Percentiles rank a stretch among this genome's conserved stretches.
Conservation (phyloP, 1,284 basidiomycete genomes). For the Leccinum fallax region DNA sequence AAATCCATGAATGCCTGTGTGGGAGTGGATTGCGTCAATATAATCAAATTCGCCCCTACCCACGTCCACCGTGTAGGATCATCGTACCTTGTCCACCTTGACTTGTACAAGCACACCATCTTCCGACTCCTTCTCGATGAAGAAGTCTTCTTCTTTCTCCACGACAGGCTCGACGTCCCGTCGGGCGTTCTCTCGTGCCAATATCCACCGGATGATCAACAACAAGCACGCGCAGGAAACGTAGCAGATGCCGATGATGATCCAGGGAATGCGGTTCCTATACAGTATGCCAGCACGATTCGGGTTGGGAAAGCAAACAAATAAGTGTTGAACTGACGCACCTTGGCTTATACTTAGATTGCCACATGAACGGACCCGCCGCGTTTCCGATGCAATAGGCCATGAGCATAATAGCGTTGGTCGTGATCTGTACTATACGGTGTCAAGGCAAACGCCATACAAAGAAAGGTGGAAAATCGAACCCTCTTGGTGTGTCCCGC, state of each 20-base stretch:
- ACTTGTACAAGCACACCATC: slow-evolving; percentile 55
- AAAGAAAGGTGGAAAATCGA: slow-evolving; percentile 1
- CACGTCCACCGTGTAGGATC: background rate
- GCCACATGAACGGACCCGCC: slow-evolving; percentile 76
- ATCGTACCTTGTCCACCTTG: slow-evolving; percentile 59
- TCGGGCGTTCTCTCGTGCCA: slow-evolving; percentile 63
- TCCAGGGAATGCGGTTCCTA: slow-evolving; percentile 68
- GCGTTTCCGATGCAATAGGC: slow-evolving; percentile 73
- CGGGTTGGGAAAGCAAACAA: background rate
- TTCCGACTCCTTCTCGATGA: slow-evolving; percentile 41
- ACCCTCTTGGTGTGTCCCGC: slow-evolving; percentile 75
- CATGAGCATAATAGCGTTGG: slow-evolving; percentile 69
- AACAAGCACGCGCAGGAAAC: slow-evolving; percentile 50
- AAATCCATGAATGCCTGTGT: background rate
- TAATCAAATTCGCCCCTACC: background rate
- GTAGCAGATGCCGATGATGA: slow-evolving; percentile 62
- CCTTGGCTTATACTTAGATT: slow-evolving; percentile 68
- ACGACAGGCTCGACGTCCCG: slow-evolving; percentile 60
- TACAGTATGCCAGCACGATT: background rate
- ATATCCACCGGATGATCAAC: slow-evolving; percentile 53
- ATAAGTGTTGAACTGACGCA: slow-evolving; percentile 24
- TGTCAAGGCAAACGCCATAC: background rate
- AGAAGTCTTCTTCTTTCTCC: slow-evolving; percentile 61
- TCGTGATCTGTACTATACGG: slow-evolving; percentile 44
- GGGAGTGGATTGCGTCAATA: background rate